Conservation (phyloP, 805 yeast genomes). For the Alloascoidea africana region DNA sequence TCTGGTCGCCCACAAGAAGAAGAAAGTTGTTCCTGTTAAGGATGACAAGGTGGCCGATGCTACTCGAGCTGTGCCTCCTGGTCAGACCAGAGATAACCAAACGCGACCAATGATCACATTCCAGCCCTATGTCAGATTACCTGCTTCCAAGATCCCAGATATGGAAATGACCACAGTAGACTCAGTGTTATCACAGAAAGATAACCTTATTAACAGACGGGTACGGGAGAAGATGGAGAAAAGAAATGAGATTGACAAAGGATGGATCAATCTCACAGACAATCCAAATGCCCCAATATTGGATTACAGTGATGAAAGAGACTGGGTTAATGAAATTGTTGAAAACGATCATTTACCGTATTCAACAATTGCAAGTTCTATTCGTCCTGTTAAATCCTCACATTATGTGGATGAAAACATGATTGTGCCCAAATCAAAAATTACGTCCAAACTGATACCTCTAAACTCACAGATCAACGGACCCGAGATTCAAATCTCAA, state of each 20-base stretch:
- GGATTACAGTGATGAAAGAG: constrained; percentile 46
- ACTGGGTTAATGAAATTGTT: constrained; percentile 23
- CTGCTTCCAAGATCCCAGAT: constrained; percentile 88
- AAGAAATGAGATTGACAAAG: constrained; percentile 47
- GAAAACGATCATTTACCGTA: constrained; percentile 61
- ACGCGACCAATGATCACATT: constrained; percentile 7
- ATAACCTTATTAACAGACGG: constrained; percentile 64
- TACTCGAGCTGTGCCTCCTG: constrained; percentile 5
- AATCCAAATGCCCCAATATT: constrained; percentile 74
- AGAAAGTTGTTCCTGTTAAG: constrained; percentile 23
- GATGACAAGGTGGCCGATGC: constrained; percentile 8
- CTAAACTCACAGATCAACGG: no score
- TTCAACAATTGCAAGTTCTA: constrained; percentile 44
- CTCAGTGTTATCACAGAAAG: constrained; percentile 56
- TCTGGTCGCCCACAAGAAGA: constrained; percentile 62
- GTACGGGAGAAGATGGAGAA: constrained; percentile 74
- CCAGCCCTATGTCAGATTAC: constrained; percentile 70
- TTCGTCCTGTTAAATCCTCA: constrained; percentile 26
- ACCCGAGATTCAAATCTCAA: neutral
- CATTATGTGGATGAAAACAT: constrained; percentile 30
- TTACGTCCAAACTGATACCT: neutral
- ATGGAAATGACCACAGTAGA: constrained; percentile 77
- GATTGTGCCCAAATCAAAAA: neutral
- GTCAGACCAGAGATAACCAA: no score
- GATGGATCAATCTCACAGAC: constrained; percentile 76